Base-by-base conservation (phyloP, 441 rosid species). In the Euphorbia schlechtendalii region DNA sequence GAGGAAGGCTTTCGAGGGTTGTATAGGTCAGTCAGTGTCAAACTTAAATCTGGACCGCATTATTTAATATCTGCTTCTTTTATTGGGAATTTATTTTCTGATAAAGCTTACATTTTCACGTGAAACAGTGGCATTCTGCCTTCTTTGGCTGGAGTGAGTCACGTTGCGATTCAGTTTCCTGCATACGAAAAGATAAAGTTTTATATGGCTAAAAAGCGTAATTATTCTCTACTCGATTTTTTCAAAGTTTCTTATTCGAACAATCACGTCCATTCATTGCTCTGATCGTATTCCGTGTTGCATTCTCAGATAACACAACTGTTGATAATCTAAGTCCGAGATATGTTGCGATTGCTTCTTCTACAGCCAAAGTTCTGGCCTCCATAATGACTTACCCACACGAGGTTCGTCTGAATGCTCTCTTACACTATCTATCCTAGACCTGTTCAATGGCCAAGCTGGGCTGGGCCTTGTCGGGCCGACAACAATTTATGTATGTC, bases 91-190 rank as follows among this genome's bases (percentile, higher is more conserved):
- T n/a, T 17, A 30, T 36, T 59, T 55, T 74, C 58, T 56, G 34
- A 27, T 67, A 8, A 66, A 57, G 41, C 7, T 22, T 18, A 4
- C 3, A 68, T 63, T 49, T 10, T 78, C 63, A 32, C 54, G 62
- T 76, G 74, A 69, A 79, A 75, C 96, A 93, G 98, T 79, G 98
- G 98, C 36, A 73, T 93, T 64, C 72, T 93, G 63, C 97, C 97
- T 56, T 93, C 96, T 27, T 83, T 93, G 70, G 92, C 90, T 1
- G 98, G 97, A 54, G 72, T 88, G 70, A 90, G 89, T 77, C 98
- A 93, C 62, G 98, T 90, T 55, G 99, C 96, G 0, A 90, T 93
- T 70, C 99, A 93, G 74, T 90, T 93, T 82, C 96, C 97, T 12
- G 93, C 89, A 30, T 90, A 90, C 46, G 97, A 93, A 76, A 82